Base-by-base conservation (phyloP, 805 yeast species). In the Nakazawaea molendinolei region DNA sequence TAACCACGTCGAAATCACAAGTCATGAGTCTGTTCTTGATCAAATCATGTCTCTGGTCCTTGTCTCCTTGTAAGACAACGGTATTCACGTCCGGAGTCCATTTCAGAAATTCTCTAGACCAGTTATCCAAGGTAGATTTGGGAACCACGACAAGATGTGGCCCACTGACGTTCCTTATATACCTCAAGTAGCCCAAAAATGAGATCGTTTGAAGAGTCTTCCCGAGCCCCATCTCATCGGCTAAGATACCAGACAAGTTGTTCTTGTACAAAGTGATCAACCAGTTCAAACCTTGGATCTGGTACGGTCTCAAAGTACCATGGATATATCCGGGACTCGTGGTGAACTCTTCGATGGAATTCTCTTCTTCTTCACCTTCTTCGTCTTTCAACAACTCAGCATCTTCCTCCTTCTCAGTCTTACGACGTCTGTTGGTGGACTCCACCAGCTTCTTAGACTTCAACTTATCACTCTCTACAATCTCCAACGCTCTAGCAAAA, bases 171-270 rank as follows among this genome's bases (percentile, higher is more conserved):
- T 70, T 63, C 45, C 69, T 74, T 37, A 76, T 55, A 49, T 74
- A 80, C 42, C 92, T 65, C 28, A 83, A 59, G 50, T 78, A 83
- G 2, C 90, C 90, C 30, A 83, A 56, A 44, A 79, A 79, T 6
- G 90, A 74, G 44, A 83, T 82, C 0, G 90, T 83, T 55, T 83
- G 92, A 40, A 83, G 60, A 3, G 92, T 83, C 53, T 83, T 83
- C 47, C 92, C 92, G 43, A 83, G 59, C 2, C 92, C 92, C 92
- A 83, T 83, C 58, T 83, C 92, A 57, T 83, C 92, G 1, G 92
- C 92, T 40, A 83, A 63, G 17, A 83, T 82, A 41, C 92, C 92
- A 1, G 83, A 73, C 31, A 83, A 60, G 41, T 75, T 72, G 58
- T 79, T 80, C 44, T 76, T 80, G 47, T 78, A 74, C 41, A 83